Conservation (phyloP, 768 basidiomycete species). For the Pleurotus citrinopileatus region DNA sequence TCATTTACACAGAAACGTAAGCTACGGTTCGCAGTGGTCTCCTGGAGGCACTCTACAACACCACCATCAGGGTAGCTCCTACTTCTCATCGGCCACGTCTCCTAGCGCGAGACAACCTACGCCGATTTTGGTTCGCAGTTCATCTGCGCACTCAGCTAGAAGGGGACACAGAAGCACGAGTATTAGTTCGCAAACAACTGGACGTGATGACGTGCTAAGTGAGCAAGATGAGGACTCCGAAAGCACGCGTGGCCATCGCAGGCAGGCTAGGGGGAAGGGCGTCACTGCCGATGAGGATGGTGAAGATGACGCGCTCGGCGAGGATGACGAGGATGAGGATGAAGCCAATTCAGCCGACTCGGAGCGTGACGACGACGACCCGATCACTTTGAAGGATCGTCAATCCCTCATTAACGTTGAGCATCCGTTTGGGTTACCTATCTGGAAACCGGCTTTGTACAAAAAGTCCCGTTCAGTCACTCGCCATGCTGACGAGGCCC, state of each 20-base stretch:
- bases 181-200: conserved; percentile 50
- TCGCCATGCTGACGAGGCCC: conserved; percentile 90
- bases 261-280: conserved; percentile 26
- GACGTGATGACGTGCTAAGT: conserved; percentile 39
- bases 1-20: conserved; percentile 40
- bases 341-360: conserved; percentile 38
- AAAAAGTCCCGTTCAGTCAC: conserved; percentile 97
- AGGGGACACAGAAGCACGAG: conserved; percentile 60
- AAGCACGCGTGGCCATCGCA: background rate
- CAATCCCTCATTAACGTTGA: conserved; percentile 99
- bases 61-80: conserved; percentile 69
- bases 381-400: conserved; percentile 89
- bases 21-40: conserved; percentile 60
- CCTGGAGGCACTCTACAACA: conserved; percentile 56
- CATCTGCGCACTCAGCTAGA: conserved; percentile 50
- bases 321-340: conserved; percentile 29
- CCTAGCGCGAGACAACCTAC: conserved; percentile 37
- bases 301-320: conserved; percentile 41
- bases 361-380: conserved; percentile 61
- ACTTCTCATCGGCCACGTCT: conserved; percentile 49
- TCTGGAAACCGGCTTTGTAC: conserved; percentile 99
- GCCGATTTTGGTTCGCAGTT: conserved; percentile 43
- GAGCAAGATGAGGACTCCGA: conserved; percentile 49
- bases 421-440: conserved; percentile 97
- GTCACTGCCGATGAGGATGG: conserved; percentile 24